A percentile compares a stretch with the other conserved stretches of the same genome.
phyloP scores from a whole-genome alignment of 2,329 filamentous ascomycete genomes.

The Madurella fahalii region DNA sequence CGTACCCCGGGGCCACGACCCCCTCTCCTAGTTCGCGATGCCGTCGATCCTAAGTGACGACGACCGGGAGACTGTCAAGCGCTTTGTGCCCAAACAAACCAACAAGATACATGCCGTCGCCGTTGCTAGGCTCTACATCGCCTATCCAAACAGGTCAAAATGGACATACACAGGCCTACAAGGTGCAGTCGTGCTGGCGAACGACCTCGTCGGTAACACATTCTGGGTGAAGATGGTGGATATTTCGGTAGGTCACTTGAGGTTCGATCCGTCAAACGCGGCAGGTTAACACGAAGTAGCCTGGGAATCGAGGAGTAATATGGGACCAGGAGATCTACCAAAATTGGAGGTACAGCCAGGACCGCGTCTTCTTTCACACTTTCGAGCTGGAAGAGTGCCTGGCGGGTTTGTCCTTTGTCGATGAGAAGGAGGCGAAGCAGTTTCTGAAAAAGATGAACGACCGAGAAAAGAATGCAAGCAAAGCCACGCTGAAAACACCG shows the following conservation, averaged over 20 bases:
- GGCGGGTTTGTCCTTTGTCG: slow-evolving; percentile 85
- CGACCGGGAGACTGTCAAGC: slow-evolving; percentile 95
- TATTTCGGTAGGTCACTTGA: slow-evolving; percentile 66
- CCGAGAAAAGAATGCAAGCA: slow-evolving; percentile 90
- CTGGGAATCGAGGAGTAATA: slow-evolving; percentile 76
- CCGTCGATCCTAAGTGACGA: slow-evolving; percentile 76
- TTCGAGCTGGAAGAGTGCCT: slow-evolving; percentile 94
- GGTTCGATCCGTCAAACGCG: slow-evolving; percentile 1
- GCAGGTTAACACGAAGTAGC: slow-evolving; percentile 42
- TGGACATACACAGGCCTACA: slow-evolving; percentile 95
- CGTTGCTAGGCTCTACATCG: slow-evolving; percentile 88
- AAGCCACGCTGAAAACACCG: slow-evolving; percentile 73
- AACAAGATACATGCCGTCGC: slow-evolving; percentile 98
- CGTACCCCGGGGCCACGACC: not conserved
- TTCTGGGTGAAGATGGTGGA: slow-evolving; percentile 98
- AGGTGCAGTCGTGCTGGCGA: slow-evolving; percentile 84
- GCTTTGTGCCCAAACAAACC: slow-evolving; percentile 83
- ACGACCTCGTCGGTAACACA: slow-evolving; percentile 91
- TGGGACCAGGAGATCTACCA: slow-evolving; percentile 99
- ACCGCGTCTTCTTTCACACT: slow-evolving; percentile 94
- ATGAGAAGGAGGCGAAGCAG: slow-evolving; percentile 95
- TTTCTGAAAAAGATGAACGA: slow-evolving; percentile 98
- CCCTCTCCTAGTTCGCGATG: slow-evolving; percentile 35
- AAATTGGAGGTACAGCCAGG: slow-evolving; percentile 90
- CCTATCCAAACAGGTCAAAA: slow-evolving; percentile 77